Evolutionary conservation across 257 asterid genomes (phyloP).

Genomic region (Prunella vulgaris): DNA sequence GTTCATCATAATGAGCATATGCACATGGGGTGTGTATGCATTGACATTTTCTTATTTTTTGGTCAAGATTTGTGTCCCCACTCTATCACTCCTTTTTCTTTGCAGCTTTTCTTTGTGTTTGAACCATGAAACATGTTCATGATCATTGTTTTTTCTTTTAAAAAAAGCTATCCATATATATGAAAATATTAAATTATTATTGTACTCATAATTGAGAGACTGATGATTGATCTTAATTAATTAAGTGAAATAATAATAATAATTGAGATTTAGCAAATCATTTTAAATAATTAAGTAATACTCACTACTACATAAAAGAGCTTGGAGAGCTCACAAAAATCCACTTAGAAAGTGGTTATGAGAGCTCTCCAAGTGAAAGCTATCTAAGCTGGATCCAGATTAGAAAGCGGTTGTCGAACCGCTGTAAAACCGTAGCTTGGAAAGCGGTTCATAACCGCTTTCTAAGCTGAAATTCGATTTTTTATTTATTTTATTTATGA

Average conservation of each 20-base stretch:
- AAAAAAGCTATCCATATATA: neutral
- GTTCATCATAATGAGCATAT: neutral
- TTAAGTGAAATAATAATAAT: neutral
- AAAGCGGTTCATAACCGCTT: too few species aligned
- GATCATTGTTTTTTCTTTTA: neutral
- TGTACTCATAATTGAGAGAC: slow-evolving; percentile 9
- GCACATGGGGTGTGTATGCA: slow-evolving; percentile 33
- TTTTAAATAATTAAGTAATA: too few species aligned
- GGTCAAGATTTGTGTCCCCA: slow-evolving; percentile 34
- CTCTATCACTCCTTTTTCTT: slow-evolving; percentile 10
- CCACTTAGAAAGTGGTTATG: too few species aligned
- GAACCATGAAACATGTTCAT: slow-evolving; percentile 18
- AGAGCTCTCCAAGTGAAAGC: too few species aligned
- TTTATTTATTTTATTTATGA: too few species aligned
- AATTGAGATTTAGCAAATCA: neutral
- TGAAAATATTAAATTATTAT: neutral
- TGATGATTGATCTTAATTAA: neutral
- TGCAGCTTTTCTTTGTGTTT: slow-evolving; percentile 17
- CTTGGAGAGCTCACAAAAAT: too few species aligned
- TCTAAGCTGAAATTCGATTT: too few species aligned
- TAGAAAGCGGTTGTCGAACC: too few species aligned
- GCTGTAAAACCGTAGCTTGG: too few species aligned
- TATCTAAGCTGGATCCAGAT: too few species aligned
- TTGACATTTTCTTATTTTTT: slow-evolving; percentile 9
- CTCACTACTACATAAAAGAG: too few species aligned